Conservation (phyloP, 1,284 basidiomycete genomes). For the Tylopilus orsonianus region DNA sequence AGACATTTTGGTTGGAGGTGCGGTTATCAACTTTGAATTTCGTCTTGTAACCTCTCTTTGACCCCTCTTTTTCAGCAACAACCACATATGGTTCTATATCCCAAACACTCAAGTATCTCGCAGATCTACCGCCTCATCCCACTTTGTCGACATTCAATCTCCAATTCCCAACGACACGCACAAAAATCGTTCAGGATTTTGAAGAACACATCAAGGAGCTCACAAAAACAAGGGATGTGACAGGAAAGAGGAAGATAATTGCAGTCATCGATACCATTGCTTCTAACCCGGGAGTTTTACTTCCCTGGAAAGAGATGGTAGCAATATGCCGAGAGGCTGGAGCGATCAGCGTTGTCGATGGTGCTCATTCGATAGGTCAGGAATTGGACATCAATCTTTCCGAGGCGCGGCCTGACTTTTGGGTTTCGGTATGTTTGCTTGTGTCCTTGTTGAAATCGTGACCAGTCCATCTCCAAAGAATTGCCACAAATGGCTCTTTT, state of each 20-base stretch:
- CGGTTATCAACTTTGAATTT: neutral
- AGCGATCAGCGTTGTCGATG: conserved; percentile 76
- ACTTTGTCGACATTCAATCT: conserved; percentile 52
- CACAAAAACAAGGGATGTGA: conserved; percentile 11
- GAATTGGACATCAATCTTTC: conserved; percentile 61
- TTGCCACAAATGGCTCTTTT: conserved; percentile 83
- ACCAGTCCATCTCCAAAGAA: conserved; percentile 44
- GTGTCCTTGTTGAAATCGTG: neutral
- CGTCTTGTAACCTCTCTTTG: neutral
- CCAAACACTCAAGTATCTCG: conserved; percentile 57
- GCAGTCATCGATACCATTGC: conserved; percentile 77
- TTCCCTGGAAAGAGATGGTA: conserved; percentile 83
- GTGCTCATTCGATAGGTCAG: conserved; percentile 81
- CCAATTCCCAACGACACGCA: conserved; percentile 64
- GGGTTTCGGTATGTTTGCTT: conserved; percentile 59
- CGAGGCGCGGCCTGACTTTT: conserved; percentile 71
- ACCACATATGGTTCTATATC: conserved; percentile 68
- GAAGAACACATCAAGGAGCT: conserved; percentile 40
- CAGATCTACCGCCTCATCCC: conserved; percentile 58
- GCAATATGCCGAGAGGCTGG: conserved; percentile 65
- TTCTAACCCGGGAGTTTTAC: conserved; percentile 65
- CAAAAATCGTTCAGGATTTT: conserved; percentile 58
- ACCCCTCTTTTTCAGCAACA: conserved; percentile 52
- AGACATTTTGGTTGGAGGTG: conserved; percentile 46
- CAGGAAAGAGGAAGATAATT: conserved; percentile 52